Percentiles rank a stretch among this genome's conserved stretches.
These are phyloP conservation scores for Cladosporium colombiae DNA, from an alignment of 2,329 filamentous ascomycete species.

Conservation along the genomic window DNA sequence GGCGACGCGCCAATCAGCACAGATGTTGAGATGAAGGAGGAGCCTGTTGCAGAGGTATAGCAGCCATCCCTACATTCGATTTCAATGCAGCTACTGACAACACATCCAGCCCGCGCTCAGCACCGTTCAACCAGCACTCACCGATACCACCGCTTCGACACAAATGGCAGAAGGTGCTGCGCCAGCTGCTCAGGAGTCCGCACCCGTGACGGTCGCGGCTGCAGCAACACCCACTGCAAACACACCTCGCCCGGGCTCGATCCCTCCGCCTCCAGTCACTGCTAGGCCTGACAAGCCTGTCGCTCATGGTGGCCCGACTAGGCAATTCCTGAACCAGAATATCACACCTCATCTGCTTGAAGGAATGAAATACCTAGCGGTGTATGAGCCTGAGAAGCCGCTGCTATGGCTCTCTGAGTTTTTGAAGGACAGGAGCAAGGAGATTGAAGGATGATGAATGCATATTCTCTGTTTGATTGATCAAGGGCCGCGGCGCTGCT, in stretches of 20 bases:
- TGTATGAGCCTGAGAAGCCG: slow-evolving; percentile 54
- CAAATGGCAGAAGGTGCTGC: slow-evolving; percentile 23
- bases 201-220: slow-evolving; percentile 23
- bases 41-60: slow-evolving; percentile 30
- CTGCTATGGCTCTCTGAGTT: slow-evolving; percentile 52
- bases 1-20: slow-evolving; percentile 24
- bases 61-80: not conserved
- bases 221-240: slow-evolving; percentile 28
- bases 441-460: slow-evolving; percentile 45
- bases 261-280: slow-evolving; percentile 34
- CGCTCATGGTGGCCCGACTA: slow-evolving; percentile 50
- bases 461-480: not conserved
- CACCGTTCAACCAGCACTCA: slow-evolving; percentile 27
- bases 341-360: slow-evolving; percentile 54
- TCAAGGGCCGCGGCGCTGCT: not conserved
- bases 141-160: slow-evolving; percentile 30
- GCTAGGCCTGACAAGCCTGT: slow-evolving; percentile 41
- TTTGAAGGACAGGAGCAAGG: slow-evolving; percentile 48
- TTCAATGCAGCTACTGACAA: slow-evolving; percentile 16
- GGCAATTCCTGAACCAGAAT: slow-evolving; percentile 52
- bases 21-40: slow-evolving; percentile 42
- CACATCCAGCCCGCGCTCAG: slow-evolving; percentile 18
- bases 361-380: slow-evolving; percentile 54
- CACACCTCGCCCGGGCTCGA: slow-evolving; percentile 29
- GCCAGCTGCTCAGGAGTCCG: not conserved